Evolutionary conservation across 306 rosid species (phyloP).

Genomic region (Senna siamea): DNA sequence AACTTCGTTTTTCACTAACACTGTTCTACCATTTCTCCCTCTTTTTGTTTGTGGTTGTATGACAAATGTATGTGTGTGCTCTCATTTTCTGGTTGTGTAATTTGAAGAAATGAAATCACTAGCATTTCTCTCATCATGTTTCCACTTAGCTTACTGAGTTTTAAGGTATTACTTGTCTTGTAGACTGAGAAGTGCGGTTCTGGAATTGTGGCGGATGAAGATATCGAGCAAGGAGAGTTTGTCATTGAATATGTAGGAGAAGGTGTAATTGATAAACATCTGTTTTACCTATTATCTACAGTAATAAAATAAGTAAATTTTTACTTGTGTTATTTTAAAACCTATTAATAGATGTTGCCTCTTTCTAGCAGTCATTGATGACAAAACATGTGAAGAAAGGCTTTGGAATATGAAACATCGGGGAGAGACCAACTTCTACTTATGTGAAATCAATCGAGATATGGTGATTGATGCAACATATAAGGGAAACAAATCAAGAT

Average conservation of each 20-base stretch:
- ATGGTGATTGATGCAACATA: slow-evolving; percentile 98
- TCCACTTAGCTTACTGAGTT: slow-evolving; percentile 26
- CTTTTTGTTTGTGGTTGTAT: too few relatives aligned
- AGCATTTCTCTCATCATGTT: slow-evolving; percentile 11
- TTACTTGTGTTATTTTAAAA: slow-evolving; percentile 16
- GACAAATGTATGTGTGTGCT: background rate
- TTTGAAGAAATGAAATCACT: slow-evolving; percentile 16
- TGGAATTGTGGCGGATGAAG: slow-evolving; percentile 91
- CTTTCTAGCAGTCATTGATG: slow-evolving; percentile 80
- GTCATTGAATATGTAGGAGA: slow-evolving; percentile 97
- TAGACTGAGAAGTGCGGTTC: slow-evolving; percentile 97
- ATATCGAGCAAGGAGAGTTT: slow-evolving; percentile 85
- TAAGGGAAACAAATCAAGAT: slow-evolving; percentile 98
- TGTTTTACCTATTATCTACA: background rate
- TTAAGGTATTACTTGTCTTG: slow-evolving; percentile 52
- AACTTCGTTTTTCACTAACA: background rate
- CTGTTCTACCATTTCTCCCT: background rate
- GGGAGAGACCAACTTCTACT: slow-evolving; percentile 93
- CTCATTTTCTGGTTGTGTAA: background rate
- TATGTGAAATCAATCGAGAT: slow-evolving; percentile 95
- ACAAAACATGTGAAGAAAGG: slow-evolving; percentile 89
- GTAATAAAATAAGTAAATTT: background rate
- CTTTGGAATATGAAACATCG: slow-evolving; percentile 97
- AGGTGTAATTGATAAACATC: slow-evolving; percentile 50
- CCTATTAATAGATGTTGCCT: slow-evolving; percentile 35